These are phyloP conservation scores for Microbotryum intermedium DNA, from an alignment of 1,284 basidiomycete genomes.

Conservation along the genomic window DNA sequence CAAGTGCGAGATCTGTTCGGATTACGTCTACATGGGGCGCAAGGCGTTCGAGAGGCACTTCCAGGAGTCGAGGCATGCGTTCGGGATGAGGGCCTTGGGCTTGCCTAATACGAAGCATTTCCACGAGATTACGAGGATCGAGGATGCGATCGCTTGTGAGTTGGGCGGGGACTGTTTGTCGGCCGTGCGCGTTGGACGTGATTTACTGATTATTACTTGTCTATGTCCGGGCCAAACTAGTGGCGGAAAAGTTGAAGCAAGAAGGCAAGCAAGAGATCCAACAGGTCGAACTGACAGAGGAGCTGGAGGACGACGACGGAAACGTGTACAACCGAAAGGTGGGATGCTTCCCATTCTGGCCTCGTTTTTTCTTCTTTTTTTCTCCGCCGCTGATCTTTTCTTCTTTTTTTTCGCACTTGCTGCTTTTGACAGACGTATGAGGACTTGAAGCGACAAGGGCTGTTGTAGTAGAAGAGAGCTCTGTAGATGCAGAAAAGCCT, in stretches of 20 bases:
- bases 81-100: constrained; percentile 95
- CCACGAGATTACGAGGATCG: constrained; percentile 94
- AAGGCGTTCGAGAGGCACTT: constrained; percentile 94
- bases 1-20: constrained; percentile 94
- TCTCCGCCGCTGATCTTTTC: constrained; percentile 48
- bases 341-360: background rate
- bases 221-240: too few species aligned
- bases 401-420: background rate
- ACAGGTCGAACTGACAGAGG: constrained; percentile 87
- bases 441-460: constrained; percentile 81
- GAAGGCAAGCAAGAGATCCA: constrained; percentile 86
- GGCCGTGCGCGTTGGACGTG: background rate
- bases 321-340: constrained; percentile 63
- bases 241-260: constrained; percentile 89
- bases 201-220: background rate
- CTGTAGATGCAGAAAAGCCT: too few species aligned
- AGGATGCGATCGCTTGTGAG: constrained; percentile 85
- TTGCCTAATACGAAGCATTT: constrained; percentile 98
- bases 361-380: background rate
- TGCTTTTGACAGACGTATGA: constrained; percentile 58
- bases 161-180: constrained; percentile 28
- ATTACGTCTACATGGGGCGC: constrained; percentile 87
- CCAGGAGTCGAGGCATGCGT: constrained; percentile 90
- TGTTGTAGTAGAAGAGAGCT: constrained; percentile 48
- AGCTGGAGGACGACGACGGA: constrained; percentile 91